These are phyloP conservation scores for Yamadazyma diddensiae DNA, from an alignment of 1,139 yeast species.

Conservation along the genomic window DNA sequence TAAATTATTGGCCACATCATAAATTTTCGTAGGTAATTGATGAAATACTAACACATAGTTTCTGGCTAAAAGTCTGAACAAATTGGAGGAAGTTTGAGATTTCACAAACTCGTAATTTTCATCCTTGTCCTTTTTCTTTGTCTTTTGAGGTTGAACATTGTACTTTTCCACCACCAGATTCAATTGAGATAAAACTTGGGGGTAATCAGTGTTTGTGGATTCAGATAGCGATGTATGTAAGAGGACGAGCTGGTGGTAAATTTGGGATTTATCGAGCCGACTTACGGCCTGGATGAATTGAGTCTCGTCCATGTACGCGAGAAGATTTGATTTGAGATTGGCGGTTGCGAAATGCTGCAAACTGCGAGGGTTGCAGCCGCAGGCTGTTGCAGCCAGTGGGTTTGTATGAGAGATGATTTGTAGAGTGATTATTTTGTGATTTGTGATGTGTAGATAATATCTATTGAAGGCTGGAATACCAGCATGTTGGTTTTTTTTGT, in stretches of 20 bases:
- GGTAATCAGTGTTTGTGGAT: conserved; percentile 13
- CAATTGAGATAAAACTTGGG: conserved; percentile 16
- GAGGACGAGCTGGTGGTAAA: conserved; percentile 24
- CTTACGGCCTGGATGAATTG: conserved; percentile 18
- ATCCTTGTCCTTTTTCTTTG: conserved; percentile 14
- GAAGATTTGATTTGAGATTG: background rate
- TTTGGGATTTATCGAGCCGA: conserved; percentile 19
- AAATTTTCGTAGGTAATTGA: conserved; percentile 34
- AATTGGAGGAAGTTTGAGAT: conserved; percentile 19
- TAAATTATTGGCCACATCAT: conserved; percentile 38
- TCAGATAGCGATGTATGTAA: conserved; percentile 13
- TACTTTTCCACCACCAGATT: conserved; percentile 19
- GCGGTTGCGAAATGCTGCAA: background rate
- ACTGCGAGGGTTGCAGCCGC: no score
- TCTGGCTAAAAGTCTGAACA: conserved; percentile 31
- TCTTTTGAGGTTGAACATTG: conserved; percentile 10
- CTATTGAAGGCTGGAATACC: no score
- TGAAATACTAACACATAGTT: conserved; percentile 28
- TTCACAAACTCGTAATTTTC: conserved; percentile 5
- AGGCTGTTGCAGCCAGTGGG: no score
- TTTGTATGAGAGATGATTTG: no score
- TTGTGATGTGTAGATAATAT: no score
- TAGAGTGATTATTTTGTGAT: no score
- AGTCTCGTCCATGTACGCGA: conserved; percentile 13
- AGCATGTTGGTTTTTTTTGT: no score